These are phyloP conservation scores for Ophiosphaerella herpotricha DNA, from an alignment of 2,329 filamentous ascomycete genomes.

Conservation along the genomic window DNA sequence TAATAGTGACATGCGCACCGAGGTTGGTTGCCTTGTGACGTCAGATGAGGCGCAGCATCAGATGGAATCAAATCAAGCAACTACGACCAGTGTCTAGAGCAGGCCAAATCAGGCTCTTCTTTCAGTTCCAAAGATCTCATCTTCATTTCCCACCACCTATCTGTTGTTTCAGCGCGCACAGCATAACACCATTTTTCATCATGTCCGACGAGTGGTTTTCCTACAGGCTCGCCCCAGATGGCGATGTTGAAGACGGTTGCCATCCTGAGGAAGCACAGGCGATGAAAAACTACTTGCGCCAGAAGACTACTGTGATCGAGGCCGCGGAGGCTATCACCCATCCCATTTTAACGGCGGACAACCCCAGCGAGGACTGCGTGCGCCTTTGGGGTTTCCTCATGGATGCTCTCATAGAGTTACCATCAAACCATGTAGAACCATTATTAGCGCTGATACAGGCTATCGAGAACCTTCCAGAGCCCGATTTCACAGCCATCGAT, in stretches of 20 bases:
- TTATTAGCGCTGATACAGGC: slow-evolving; percentile 7
- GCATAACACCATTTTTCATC: not conserved
- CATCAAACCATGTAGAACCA: not conserved
- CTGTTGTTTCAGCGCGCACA: no score
- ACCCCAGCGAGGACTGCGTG: not conserved
- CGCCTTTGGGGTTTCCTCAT: slow-evolving; percentile 5
- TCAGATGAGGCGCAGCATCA: no score
- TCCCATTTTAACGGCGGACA: not conserved
- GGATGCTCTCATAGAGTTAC: slow-evolving; percentile 11
- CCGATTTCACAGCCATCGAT: not conserved
- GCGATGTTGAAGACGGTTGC: slow-evolving; percentile 7
- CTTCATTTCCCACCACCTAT: no score
- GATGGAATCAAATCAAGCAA: not conserved
- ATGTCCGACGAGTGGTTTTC: slow-evolving; percentile 13
- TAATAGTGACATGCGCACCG: no score
- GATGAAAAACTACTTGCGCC: slow-evolving; percentile 10
- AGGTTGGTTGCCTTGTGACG: no score
- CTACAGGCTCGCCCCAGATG: slow-evolving; percentile 6
- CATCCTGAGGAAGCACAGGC: slow-evolving; percentile 13
- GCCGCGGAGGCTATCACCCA: slow-evolving; percentile 12
- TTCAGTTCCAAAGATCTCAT: no score
- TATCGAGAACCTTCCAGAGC: slow-evolving; percentile 5
- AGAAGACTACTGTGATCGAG: slow-evolving; percentile 2
- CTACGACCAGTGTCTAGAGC: no score
- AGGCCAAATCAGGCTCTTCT: no score